Conservation (phyloP, 768 basidiomycete genomes). For the Trametes cinnabarina region DNA sequence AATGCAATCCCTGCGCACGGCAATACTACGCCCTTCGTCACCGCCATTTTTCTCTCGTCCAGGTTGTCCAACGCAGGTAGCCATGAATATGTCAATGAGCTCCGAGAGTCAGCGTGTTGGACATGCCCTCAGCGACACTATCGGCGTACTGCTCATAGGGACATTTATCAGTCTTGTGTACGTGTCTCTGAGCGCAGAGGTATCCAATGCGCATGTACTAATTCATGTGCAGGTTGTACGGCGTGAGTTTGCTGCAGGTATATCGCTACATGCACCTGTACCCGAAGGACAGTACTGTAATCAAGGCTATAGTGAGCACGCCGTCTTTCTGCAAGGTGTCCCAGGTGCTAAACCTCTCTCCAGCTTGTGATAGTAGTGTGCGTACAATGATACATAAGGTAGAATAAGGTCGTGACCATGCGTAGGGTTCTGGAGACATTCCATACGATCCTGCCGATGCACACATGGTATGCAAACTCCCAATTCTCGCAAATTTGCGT, state of each 20-base stretch:
- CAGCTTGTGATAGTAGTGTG: not conserved
- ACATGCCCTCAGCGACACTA: not conserved
- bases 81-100: too few relatives aligned
- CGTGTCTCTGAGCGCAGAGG: too few relatives aligned
- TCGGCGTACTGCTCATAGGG: not conserved
- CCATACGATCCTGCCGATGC: not conserved
- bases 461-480: not conserved
- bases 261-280: not conserved
- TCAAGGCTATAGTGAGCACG: not conserved
- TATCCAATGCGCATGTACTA: too few relatives aligned
- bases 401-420: too few relatives aligned
- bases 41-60: too few relatives aligned
- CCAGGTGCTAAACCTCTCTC: not conserved
- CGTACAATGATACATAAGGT: not conserved
- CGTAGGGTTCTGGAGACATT: not conserved
- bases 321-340: not conserved
- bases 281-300: not conserved
- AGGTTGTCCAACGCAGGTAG: too few relatives aligned
- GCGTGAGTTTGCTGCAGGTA: not conserved
- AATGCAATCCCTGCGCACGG: too few relatives aligned
- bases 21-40: too few relatives aligned
- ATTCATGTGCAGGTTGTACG: not conserved
- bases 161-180: slow-evolving; percentile 1
- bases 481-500: too few relatives aligned
- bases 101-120: too few relatives aligned